phyloP scores from a whole-genome alignment of 306 rosid species.

The Begonia peltatifolia region DNA sequence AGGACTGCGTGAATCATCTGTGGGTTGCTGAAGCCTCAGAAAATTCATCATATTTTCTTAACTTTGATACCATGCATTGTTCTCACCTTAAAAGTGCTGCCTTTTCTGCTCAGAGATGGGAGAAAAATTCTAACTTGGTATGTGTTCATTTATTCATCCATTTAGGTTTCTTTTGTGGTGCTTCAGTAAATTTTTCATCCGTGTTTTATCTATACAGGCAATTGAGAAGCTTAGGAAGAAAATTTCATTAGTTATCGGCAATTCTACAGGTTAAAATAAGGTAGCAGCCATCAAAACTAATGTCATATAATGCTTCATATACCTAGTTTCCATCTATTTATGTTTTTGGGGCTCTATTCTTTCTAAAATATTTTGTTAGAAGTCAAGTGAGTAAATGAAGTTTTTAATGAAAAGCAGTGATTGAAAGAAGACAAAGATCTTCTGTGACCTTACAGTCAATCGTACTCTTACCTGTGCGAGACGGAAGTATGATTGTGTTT shows the following conservation, averaged over 20 bases:
- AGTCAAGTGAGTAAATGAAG: no score
- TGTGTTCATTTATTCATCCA: background rate
- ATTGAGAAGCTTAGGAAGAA: slow-evolving; percentile 27
- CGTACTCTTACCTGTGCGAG: no score
- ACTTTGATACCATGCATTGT: slow-evolving; percentile 36
- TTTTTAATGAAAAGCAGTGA: no score
- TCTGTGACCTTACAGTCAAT: no score
- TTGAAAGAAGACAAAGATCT: background rate
- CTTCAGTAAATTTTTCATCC: slow-evolving; percentile 4
- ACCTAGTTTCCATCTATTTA: background rate
- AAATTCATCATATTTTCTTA: slow-evolving; percentile 49
- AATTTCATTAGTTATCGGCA: slow-evolving; percentile 19
- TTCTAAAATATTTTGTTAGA: no score
- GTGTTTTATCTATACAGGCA: slow-evolving; percentile 27
- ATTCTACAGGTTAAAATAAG: slow-evolving; percentile 14
- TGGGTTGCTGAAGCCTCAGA: slow-evolving; percentile 85
- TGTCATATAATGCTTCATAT: slow-evolving; percentile 2
- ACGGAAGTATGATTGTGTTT: no score
- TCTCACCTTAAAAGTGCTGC: slow-evolving; percentile 62
- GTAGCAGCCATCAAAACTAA: slow-evolving; percentile 2
- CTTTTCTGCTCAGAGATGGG: slow-evolving; percentile 50
- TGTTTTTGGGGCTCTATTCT: no score
- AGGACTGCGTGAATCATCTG: slow-evolving; percentile 45
- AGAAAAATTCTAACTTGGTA: slow-evolving; percentile 31
- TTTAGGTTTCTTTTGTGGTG: background rate